phyloP scores from a whole-genome alignment of 345 rosid genomes.

The Melaleuca quinquenervia region DNA sequence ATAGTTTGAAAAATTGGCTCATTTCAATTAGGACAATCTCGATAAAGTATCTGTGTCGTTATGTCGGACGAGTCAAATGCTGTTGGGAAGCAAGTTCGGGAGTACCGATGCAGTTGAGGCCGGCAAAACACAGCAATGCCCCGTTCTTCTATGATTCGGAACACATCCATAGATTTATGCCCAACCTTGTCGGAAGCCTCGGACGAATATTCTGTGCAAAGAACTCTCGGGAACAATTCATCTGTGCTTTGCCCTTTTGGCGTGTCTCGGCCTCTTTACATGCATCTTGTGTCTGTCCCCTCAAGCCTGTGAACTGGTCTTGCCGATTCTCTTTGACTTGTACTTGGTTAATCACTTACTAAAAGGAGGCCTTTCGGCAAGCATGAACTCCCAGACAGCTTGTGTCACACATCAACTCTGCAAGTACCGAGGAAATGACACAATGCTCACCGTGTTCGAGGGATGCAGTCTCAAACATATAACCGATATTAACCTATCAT shows the following conservation, averaged over 20 bases:
- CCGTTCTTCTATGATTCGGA: not conserved
- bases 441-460: too few species aligned
- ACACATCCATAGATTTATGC: not conserved
- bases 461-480: too few species aligned
- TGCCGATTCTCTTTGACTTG: too few species aligned
- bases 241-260: not conserved
- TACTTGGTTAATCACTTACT: too few species aligned
- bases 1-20: not conserved
- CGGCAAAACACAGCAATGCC: not conserved
- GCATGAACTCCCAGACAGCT: too few species aligned
- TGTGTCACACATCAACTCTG: too few species aligned
- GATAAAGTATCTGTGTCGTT: not conserved
- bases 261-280: too few species aligned
- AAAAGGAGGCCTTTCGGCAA: too few species aligned
- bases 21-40: not conserved
- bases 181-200: not conserved
- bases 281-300: too few species aligned
- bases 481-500: too few species aligned
- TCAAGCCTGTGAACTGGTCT: too few species aligned
- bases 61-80: not conserved
- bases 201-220: not conserved
- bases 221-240: not conserved
- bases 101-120: not conserved
- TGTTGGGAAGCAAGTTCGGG: not conserved
- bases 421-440: too few species aligned